Evolutionary conservation across 1,284 basidiomycete species (phyloP).

Genomic region (Ceratobasidium papillatum): DNA sequence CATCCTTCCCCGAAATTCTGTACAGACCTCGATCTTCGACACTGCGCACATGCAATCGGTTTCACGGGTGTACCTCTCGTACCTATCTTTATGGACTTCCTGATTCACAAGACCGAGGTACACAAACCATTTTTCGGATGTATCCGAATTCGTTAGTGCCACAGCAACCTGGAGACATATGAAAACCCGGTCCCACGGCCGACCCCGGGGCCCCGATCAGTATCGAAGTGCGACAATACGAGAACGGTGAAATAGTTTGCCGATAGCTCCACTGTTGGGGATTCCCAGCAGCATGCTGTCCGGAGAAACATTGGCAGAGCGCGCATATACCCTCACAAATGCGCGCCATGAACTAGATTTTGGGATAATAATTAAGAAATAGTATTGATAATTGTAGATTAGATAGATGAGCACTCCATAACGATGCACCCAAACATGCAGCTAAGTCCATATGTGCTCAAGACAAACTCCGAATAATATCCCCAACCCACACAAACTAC

Average conservation of each 20-base stretch:
- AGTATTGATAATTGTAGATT: too few species aligned
- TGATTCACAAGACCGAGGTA: background rate
- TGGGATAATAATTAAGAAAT: too few species aligned
- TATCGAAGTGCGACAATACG: background rate
- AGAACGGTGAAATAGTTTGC: too few species aligned
- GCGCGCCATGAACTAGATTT: too few species aligned
- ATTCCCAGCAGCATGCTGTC: too few species aligned
- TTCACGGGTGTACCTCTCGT: background rate
- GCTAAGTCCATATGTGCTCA: too few species aligned
- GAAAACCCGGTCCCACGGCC: background rate
- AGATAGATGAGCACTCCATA: too few species aligned
- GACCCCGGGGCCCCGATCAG: background rate
- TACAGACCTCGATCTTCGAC: background rate
- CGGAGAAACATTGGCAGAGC: too few species aligned
- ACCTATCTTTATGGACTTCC: background rate
- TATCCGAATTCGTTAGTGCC: background rate
- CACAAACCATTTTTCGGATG: background rate
- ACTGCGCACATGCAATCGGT: background rate
- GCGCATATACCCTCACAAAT: too few species aligned
- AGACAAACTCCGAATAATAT: too few species aligned
- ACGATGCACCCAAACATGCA: too few species aligned
- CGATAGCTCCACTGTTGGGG: too few species aligned
- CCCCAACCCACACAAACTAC: background rate
- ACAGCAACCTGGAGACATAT: background rate
- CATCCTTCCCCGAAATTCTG: background rate